Conservation (phyloP, 805 yeast species). For the Yarrowia deformans region DNA sequence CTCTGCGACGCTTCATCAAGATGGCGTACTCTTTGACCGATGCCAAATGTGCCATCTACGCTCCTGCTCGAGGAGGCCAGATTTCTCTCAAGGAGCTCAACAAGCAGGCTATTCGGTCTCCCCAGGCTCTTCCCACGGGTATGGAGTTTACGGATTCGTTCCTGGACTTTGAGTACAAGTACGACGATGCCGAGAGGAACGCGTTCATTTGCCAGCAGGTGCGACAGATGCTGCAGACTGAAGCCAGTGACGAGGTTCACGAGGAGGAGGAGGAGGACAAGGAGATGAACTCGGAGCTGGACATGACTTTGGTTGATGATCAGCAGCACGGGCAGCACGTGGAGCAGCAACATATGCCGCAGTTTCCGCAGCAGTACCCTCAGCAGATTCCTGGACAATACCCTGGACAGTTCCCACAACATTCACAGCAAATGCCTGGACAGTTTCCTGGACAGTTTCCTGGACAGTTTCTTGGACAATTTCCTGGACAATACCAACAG, state of each 20-base stretch:
- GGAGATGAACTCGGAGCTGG: not conserved
- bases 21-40: conserved; percentile 40
- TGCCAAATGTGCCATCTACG: conserved; percentile 41
- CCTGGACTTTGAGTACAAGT: conserved; percentile 10
- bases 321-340: not conserved
- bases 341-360: not conserved
- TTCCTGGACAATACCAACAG: not conserved
- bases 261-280: conserved; percentile 2
- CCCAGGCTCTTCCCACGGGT: not conserved
- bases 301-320: not conserved
- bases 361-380: not conserved
- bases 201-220: conserved; percentile 16
- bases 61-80: conserved; percentile 30
- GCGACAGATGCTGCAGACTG: conserved; percentile 1
- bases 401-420: not conserved
- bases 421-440: not conserved
- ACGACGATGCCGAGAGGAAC: conserved; percentile 9
- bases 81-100: conserved; percentile 27
- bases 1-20: conserved; percentile 38
- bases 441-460: not conserved
- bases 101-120: conserved; percentile 5
- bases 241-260: conserved; percentile 21
- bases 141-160: not conserved
- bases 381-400: not conserved
- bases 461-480: not conserved